A percentile compares a stretch with the other conserved stretches of the same genome.
Evolutionary conservation across 768 basidiomycete species (phyloP).

Genomic region (Steccherinum ochraceum): DNA sequence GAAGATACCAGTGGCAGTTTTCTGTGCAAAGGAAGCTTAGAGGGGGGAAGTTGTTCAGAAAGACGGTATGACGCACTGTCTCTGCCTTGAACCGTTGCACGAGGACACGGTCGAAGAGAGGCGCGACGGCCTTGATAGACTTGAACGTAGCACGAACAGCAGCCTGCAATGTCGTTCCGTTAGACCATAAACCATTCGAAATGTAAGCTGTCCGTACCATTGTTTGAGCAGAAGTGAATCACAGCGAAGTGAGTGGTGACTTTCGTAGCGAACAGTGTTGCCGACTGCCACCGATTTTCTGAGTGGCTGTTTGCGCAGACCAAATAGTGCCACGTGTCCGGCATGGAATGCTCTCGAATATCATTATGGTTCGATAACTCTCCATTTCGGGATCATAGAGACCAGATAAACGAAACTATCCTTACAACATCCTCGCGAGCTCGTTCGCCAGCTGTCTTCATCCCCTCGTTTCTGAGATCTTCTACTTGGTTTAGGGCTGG

Average conservation of each 20-base stretch:
- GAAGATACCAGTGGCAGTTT: conserved; percentile 97
- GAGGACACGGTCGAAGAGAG: conserved; percentile 92
- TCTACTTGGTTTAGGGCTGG: too few species aligned
- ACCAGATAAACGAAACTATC: too few species aligned
- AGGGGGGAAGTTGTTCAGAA: background rate
- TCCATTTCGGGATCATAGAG: too few species aligned
- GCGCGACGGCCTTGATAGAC: conserved; percentile 84
- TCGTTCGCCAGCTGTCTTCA: too few species aligned
- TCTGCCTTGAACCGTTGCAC: conserved; percentile 98
- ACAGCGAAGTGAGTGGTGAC: background rate
- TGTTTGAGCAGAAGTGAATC: background rate
- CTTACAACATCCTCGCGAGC: too few species aligned
- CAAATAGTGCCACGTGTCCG: background rate
- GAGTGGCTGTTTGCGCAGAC: background rate
- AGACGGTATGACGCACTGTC: conserved; percentile 55
- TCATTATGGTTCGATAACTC: too few species aligned
- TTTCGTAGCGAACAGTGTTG: background rate
- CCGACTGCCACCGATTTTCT: background rate
- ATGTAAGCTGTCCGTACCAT: background rate
- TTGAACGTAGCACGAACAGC: conserved; percentile 86
- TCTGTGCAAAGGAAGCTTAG: conserved; percentile 43
- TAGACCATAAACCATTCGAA: background rate
- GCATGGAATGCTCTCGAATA: background rate
- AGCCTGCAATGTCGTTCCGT: too few species aligned
- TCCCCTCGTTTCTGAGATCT: too few species aligned